Conservation (phyloP, 2,329 filamentous ascomycete species). For the Aureobasidium sp. region DNA sequence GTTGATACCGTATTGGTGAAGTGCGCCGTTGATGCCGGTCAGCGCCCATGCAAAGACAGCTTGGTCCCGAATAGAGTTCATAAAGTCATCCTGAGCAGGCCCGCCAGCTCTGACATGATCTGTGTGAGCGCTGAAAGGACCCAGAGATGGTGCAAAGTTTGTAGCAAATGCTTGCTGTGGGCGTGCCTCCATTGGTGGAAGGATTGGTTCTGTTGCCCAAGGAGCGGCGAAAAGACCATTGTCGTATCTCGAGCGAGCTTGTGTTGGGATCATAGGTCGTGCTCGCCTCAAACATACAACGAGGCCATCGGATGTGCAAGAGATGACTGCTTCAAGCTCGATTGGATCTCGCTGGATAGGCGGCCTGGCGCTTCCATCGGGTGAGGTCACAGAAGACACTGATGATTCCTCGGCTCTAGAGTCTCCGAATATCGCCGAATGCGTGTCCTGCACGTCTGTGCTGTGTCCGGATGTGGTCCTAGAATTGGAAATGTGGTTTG, state of each 20-base stretch:
- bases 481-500: constrained; percentile 20
- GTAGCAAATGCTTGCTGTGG: constrained; percentile 21
- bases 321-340: constrained; percentile 83
- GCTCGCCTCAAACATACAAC: constrained; percentile 73
- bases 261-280: constrained; percentile 56
- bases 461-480: constrained; percentile 39
- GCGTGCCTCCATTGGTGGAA: constrained; percentile 31
- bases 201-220: constrained; percentile 62
- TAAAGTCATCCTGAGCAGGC: constrained; percentile 53
- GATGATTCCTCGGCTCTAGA: constrained; percentile 30
- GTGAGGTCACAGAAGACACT: constrained; percentile 21
- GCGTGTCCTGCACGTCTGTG: constrained; percentile 30
- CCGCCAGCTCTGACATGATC: constrained; percentile 33
- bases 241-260: constrained; percentile 38
- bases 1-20: constrained; percentile 56
- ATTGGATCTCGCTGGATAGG: constrained; percentile 34
- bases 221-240: constrained; percentile 70
- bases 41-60: constrained; percentile 83
- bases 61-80: constrained; percentile 73
- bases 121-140: constrained; percentile 23
- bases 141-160: constrained; percentile 30
- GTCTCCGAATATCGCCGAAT: constrained; percentile 37
- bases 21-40: constrained; percentile 67
- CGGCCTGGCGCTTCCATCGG: not conserved
- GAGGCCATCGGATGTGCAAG: constrained; percentile 79